Conservation (phyloP, 148 eudicot species). For the Silene latifolia region DNA sequence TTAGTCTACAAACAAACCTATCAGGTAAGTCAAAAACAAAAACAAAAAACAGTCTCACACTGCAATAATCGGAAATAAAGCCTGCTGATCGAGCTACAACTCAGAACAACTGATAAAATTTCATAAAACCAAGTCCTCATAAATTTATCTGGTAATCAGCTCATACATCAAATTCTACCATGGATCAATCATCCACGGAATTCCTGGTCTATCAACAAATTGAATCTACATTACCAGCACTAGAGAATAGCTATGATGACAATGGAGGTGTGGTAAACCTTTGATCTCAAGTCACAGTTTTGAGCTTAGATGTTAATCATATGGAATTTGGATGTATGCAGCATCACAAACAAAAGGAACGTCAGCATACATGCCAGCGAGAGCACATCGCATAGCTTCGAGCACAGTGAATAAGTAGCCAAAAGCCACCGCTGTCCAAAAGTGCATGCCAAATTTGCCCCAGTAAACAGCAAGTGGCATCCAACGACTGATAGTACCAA, state of each 20-base stretch:
- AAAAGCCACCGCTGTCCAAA: conserved; percentile 67
- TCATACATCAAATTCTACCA: neutral
- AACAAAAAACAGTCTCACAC: too few species aligned
- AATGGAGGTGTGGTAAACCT: neutral
- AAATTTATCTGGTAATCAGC: neutral
- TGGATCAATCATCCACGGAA: conserved; percentile 10
- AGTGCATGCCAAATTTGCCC: conserved; percentile 83
- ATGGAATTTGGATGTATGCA: conserved; percentile 62
- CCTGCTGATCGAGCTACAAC: too few species aligned
- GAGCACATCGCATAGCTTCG: conserved; percentile 62
- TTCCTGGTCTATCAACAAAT: neutral
- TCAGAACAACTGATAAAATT: too few species aligned
- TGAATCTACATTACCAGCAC: conserved; percentile 1
- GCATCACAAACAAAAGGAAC: conserved; percentile 78
- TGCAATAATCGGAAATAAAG: too few species aligned
- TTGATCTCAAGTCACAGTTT: neutral
- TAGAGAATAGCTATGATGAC: neutral
- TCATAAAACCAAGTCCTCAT: too few species aligned
- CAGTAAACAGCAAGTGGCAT: conserved; percentile 64
- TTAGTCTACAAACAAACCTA: too few species aligned
- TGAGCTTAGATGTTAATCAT: conserved; percentile 11
- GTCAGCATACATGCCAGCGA: conserved; percentile 84
- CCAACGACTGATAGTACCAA: conserved; percentile 65
- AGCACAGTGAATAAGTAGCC: conserved; percentile 58
- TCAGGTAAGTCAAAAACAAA: too few species aligned